These are phyloP conservation scores for Alternaria sp. DNA, from an alignment of 2,329 filamentous ascomycete species.

Conservation along the genomic window DNA sequence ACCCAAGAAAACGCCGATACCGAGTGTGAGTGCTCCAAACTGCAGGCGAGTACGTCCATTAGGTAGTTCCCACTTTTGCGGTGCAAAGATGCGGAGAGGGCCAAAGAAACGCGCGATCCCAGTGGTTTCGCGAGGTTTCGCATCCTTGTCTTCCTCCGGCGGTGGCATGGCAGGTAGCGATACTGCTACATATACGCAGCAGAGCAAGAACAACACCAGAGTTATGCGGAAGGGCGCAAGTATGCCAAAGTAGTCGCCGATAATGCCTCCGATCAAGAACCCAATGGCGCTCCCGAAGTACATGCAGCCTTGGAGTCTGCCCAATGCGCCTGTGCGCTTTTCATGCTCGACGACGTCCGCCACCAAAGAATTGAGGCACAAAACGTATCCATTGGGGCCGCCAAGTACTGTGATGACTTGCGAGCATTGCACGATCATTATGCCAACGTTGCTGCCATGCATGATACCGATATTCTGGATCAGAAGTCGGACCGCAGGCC, in stretches of 20 bases:
- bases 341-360: conserved; percentile 68
- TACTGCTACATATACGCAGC: conserved; percentile 50
- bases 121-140: conserved; percentile 25
- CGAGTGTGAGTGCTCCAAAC: conserved; percentile 69
- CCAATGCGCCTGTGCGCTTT: conserved; percentile 69
- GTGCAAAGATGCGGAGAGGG: conserved; percentile 67
- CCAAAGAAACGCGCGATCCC: conserved; percentile 65
- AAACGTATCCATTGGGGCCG: conserved; percentile 71
- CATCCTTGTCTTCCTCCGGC: conserved; percentile 36
- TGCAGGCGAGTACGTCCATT: conserved; percentile 62
- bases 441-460: conserved; percentile 66
- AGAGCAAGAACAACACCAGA: conserved; percentile 61
- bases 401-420: conserved; percentile 73
- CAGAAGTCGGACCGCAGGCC: conserved; percentile 68
- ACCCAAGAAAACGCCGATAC: conserved; percentile 69
- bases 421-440: conserved; percentile 70
- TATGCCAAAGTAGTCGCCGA: conserved; percentile 69
- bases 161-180: conserved; percentile 59
- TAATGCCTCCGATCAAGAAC: conserved; percentile 68
- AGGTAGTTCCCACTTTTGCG: conserved; percentile 60
- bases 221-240: conserved; percentile 70
- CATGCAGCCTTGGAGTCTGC: conserved; percentile 68
- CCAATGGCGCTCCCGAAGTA: conserved; percentile 72
- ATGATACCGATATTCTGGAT: conserved; percentile 71
- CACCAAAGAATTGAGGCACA: conserved; percentile 72